phyloP scores from a whole-genome alignment of 139 green algal species.

The Tetradesmus lagerheimii region DNA sequence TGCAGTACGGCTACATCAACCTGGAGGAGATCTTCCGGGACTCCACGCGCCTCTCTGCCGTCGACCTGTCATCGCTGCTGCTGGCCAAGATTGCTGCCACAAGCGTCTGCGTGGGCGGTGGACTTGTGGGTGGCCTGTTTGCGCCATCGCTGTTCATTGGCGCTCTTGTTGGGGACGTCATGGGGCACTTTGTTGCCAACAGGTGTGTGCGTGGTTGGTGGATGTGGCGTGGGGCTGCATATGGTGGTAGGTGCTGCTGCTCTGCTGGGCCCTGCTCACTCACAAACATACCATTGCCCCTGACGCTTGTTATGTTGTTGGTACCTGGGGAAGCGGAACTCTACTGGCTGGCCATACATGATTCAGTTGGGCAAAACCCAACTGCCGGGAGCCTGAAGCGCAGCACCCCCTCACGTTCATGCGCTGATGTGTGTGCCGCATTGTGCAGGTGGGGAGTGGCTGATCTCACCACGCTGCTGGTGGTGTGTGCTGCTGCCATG shows the following conservation, averaged over 20 bases:
- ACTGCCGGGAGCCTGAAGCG: no score
- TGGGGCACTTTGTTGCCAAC: conserved; percentile 52
- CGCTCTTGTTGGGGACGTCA: conserved; percentile 61
- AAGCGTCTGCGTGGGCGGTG: conserved; percentile 78
- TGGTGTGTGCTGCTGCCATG: conserved; percentile 75
- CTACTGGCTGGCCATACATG: no score
- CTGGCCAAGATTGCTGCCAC: conserved; percentile 93
- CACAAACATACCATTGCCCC: no score
- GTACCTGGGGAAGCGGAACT: no score
- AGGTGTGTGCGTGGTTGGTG: background rate
- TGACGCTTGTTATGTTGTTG: no score
- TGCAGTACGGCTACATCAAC: conserved; percentile 74
- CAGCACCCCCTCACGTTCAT: no score
- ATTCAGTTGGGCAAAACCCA: no score
- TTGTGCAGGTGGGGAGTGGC: conserved; percentile 56
- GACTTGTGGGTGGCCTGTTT: conserved; percentile 94
- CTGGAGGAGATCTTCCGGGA: conserved; percentile 74
- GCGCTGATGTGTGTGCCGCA: background rate
- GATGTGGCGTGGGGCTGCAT: background rate
- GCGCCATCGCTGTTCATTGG: conserved; percentile 97
- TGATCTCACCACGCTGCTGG: conserved; percentile 64
- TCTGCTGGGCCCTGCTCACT: no score
- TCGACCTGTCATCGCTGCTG: conserved; percentile 73
- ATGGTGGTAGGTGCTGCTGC: background rate
- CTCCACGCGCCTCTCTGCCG: conserved; percentile 53